Evolutionary conservation across 2,329 filamentous ascomycete species (phyloP).

Genomic region (Penicillium griseofulvum): DNA sequence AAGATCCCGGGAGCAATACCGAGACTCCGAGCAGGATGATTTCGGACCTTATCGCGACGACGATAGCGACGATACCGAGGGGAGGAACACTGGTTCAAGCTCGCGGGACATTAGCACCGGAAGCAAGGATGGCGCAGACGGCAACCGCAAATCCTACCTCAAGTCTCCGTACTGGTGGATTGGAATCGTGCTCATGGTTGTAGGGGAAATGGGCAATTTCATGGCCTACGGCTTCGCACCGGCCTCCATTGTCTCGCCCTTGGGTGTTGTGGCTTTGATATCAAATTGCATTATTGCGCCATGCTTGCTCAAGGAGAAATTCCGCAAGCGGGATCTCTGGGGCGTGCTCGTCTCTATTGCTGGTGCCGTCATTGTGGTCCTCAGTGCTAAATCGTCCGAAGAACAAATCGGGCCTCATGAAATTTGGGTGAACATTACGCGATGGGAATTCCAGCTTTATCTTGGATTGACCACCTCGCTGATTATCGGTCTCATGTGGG

Average conservation of each 20-base stretch:
- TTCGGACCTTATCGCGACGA: constrained; percentile 29
- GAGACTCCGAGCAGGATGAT: constrained; percentile 15
- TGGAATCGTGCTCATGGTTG: constrained; percentile 85
- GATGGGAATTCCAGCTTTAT: constrained; percentile 88
- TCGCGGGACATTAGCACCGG: constrained; percentile 32
- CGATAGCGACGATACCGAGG: constrained; percentile 32
- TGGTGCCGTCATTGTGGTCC: constrained; percentile 86
- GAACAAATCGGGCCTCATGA: constrained; percentile 86
- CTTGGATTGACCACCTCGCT: constrained; percentile 70
- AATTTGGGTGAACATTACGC: constrained; percentile 84
- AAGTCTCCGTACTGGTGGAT: constrained; percentile 95
- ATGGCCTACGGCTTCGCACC: constrained; percentile 96
- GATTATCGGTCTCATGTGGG: constrained; percentile 75
- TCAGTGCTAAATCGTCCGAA: constrained; percentile 86
- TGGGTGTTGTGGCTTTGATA: constrained; percentile 93
- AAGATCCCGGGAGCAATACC: constrained; percentile 11
- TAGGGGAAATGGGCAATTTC: constrained; percentile 95
- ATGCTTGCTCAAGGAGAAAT: constrained; percentile 85
- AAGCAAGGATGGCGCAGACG: constrained; percentile 38
- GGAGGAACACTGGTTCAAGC: constrained; percentile 36
- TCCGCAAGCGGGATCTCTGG: constrained; percentile 78
- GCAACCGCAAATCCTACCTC: constrained; percentile 70
- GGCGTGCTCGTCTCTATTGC: constrained; percentile 84
- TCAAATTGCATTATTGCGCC: constrained; percentile 97
- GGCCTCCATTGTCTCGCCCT: constrained; percentile 91